These are phyloP conservation scores for Strigomonas culicis DNA, from an alignment of 208 protist genomes.

Conservation along the genomic window DNA sequence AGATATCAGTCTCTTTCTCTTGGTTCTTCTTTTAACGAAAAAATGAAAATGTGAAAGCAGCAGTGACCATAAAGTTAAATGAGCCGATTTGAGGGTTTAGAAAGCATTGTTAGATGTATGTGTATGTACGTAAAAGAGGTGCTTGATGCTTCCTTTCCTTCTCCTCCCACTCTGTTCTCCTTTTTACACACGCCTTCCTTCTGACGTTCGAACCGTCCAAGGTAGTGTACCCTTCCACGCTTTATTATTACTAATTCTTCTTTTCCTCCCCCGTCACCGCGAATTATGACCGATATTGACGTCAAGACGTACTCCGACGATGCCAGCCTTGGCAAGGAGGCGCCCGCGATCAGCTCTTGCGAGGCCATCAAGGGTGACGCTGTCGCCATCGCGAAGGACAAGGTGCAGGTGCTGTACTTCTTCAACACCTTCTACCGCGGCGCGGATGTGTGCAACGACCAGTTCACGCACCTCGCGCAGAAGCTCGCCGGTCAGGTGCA, in stretches of 20 bases:
- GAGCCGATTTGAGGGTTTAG: no score
- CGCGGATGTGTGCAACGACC: slow-evolving; percentile 85
- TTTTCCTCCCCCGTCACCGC: slow-evolving; percentile 7
- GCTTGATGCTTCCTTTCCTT: no score
- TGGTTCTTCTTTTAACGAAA: no score
- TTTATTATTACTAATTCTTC: not conserved
- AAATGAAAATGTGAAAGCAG: no score
- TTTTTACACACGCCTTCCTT: no score
- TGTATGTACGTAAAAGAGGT: no score
- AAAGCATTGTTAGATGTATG: no score
- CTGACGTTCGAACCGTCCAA: no score
- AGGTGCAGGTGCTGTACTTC: slow-evolving; percentile 89
- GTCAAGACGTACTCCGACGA: slow-evolving; percentile 89
- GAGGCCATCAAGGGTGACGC: slow-evolving; percentile 78
- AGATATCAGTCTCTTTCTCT: not conserved
- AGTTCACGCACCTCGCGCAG: slow-evolving; percentile 83
- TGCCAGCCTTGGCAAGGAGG: slow-evolving; percentile 57
- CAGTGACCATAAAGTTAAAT: no score
- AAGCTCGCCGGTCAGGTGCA: slow-evolving; percentile 63
- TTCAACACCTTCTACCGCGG: slow-evolving; percentile 92
- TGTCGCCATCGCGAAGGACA: slow-evolving; percentile 40
- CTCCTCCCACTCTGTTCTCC: slow-evolving; percentile 4
- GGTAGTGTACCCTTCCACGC: no score
- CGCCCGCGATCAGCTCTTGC: slow-evolving; percentile 49
- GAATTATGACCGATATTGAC: slow-evolving; percentile 47